These are phyloP conservation scores for Plenodomus tracheiphilus DNA, from an alignment of 2,329 filamentous ascomycete species.

Conservation along the genomic window DNA sequence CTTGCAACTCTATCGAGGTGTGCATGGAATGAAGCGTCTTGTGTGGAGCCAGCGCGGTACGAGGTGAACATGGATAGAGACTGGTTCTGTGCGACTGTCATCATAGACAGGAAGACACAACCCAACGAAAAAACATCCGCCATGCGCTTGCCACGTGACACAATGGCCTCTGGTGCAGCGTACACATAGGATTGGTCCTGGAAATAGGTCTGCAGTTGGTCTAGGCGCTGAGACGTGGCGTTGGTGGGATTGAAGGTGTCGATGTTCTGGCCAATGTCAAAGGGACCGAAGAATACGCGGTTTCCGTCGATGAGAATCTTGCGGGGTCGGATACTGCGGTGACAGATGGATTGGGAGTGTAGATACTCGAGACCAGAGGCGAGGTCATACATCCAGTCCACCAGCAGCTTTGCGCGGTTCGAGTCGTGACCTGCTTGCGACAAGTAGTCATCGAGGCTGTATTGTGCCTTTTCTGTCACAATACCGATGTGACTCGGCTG, in stretches of 20 bases:
- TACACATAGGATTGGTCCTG: conserved; percentile 44
- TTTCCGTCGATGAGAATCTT: conserved; percentile 46
- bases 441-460: conserved; percentile 45
- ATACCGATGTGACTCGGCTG: conserved; percentile 44
- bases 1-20: conserved; percentile 43
- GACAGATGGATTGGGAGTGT: conserved; percentile 42
- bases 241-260: conserved; percentile 35
- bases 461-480: conserved; percentile 37
- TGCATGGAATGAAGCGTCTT: conserved; percentile 45
- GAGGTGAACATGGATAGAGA: conserved; percentile 38
- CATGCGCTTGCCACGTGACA: conserved; percentile 41
- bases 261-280: conserved; percentile 38
- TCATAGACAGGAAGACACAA: conserved; percentile 46
- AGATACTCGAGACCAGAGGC: conserved; percentile 45
- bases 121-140: conserved; percentile 47
- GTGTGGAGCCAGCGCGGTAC: conserved; percentile 39
- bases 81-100: conserved; percentile 43
- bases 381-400: conserved; percentile 48
- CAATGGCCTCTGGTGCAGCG: conserved; percentile 44
- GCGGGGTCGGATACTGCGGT: conserved; percentile 43
- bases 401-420: conserved; percentile 36
- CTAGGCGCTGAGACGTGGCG: conserved; percentile 31
- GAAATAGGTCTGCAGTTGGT: conserved; percentile 36
- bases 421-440: conserved; percentile 33
- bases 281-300: conserved; percentile 41